Base-by-base conservation (phyloP, 306 rosid species). In the Prunus padus region DNA sequence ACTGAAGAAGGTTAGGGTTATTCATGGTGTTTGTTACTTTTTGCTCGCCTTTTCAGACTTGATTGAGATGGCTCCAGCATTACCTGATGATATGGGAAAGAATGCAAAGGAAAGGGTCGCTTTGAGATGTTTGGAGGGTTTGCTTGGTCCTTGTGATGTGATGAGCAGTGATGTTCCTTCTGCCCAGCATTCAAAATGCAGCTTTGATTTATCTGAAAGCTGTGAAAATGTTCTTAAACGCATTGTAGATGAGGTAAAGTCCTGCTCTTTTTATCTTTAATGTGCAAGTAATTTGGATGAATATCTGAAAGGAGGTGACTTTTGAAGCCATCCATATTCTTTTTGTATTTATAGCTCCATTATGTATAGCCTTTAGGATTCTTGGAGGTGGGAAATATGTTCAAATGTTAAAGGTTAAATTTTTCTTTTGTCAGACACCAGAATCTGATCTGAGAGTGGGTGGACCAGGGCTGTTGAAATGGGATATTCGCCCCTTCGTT, bases 51-150 rank as follows among this genome's bases (percentile, higher is more conserved):
- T 79, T 78, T 71, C 70, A 91, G 98, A 74, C 76, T 73, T 90
- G 72, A 49, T 89, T 67, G 69, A 85, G 63, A 51, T 56, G 9
- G 90, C 86, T 52, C 86, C 92, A 42, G 73, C 83, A 22, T 69
- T 33, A 70, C 84, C 62, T 7, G 78, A 78, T 68, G 82, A 73
- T 40, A 65, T 71, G 49, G 70, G 86, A 23, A 76, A 81, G 56
- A 87, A 69, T 60, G 76, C 84, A 8, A 87, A 66, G 77, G 97
- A 94, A 76, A 70, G 83, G 80, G 56, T 94, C 80, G 88, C 98
- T 65, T 23, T 85, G 54, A 88, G 84, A 84, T 94, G 93, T 71
- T 87, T 94, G 89, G 98, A 85, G 83, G 80, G 71, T 59, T 44
- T 91, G 52, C 77, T 74, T 83, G 69, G 63, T 74, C 65, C 70